Conservation (phyloP, 2,329 filamentous ascomycete genomes). For the Colletotrichum siamense region DNA sequence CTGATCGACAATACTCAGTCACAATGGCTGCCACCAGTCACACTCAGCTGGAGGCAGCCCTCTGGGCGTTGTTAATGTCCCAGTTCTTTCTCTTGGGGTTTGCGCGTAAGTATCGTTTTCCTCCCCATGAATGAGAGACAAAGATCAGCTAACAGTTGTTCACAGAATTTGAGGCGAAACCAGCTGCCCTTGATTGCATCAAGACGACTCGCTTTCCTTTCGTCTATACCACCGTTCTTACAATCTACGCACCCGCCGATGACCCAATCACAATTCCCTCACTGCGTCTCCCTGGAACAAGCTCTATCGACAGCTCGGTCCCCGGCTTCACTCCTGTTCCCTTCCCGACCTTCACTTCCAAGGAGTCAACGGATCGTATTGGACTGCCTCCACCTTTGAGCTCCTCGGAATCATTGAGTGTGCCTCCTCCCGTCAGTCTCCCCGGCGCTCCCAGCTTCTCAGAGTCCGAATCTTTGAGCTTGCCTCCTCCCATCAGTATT, state of each 20-base stretch:
- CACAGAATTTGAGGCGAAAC: not conserved
- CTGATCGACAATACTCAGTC: not conserved
- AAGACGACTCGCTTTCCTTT: not conserved
- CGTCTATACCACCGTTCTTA: not conserved
- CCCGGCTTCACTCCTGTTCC: not conserved
- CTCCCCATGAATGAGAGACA: fast-evolving
- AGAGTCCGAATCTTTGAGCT: not conserved
- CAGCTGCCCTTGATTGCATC: not conserved
- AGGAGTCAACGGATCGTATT: not conserved
- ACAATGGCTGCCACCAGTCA: not conserved
- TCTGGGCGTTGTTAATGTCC: not conserved
- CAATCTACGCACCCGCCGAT: not conserved
- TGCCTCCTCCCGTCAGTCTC: not conserved
- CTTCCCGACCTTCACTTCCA: not conserved
- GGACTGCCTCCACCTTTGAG: not conserved
- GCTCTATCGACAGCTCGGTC: not conserved
- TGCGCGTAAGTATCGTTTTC: not conserved
- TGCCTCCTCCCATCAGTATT: too few species aligned
- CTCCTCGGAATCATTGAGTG: not conserved
- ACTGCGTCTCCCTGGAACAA: not conserved
- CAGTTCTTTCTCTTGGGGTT: not conserved
- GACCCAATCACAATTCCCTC: not conserved
- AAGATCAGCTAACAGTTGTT: not conserved
- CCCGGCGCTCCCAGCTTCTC: not conserved
- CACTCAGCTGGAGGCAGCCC: not conserved